phyloP scores from a whole-genome alignment of 2,329 filamentous ascomycete species.

The Pezicula radicicola region DNA sequence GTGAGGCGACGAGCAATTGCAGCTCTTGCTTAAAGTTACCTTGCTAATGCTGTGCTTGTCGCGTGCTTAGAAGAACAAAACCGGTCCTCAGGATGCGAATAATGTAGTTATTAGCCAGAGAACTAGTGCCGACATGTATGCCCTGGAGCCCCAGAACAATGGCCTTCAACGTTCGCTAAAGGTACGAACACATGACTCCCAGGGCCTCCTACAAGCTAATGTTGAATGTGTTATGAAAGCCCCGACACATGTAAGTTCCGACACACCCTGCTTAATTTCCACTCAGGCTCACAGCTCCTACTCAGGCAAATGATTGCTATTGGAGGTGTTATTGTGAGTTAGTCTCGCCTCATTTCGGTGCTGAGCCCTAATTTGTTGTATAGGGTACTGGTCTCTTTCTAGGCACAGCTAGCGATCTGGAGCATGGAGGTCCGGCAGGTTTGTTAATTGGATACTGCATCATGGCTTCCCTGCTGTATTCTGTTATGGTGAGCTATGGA shows the following conservation, averaged over 20 bases:
- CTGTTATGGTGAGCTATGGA: constrained; percentile 53
- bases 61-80: neutral
- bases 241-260: neutral
- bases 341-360: neutral
- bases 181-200: neutral
- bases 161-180: neutral
- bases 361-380: neutral
- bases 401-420: constrained; percentile 54
- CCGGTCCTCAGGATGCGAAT: neutral
- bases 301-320: neutral
- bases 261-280: neutral
- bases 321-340: neutral
- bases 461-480: constrained; percentile 43
- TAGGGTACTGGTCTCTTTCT: constrained; percentile 58
- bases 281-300: neutral
- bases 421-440: constrained; percentile 57
- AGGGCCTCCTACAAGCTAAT: neutral
- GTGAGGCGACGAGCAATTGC: neutral
- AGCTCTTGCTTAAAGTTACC: neutral
- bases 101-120: neutral
- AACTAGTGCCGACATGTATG: neutral
- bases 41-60: neutral
- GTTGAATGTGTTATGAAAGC: neutral
- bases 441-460: constrained; percentile 64
- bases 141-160: neutral